Percentiles rank a stretch among this genome's conserved stretches.
Conservation (phyloP, 768 basidiomycete species). For the Russula dissimulans region DNA sequence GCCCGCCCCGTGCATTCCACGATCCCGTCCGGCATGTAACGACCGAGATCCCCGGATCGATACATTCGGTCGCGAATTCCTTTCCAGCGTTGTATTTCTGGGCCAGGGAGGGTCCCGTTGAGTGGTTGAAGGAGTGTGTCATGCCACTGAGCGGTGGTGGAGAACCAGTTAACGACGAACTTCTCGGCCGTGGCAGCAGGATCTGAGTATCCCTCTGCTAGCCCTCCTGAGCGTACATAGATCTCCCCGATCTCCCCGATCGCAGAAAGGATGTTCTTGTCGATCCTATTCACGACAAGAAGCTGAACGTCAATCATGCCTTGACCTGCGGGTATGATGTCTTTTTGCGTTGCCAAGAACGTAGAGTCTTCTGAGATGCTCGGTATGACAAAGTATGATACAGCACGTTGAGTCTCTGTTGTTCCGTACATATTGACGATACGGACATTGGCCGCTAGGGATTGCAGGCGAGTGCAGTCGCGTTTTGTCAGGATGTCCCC, state of each 20-base stretch:
- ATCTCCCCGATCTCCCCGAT: conserved; percentile 98
- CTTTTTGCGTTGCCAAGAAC: conserved; percentile 90
- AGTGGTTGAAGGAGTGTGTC: conserved; percentile 68
- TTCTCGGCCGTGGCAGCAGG: conserved; percentile 75
- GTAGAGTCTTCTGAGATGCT: conserved; percentile 75
- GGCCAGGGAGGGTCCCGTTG: conserved; percentile 41
- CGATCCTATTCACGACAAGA: conserved; percentile 85
- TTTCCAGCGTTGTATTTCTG: conserved; percentile 81
- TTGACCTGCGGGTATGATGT: conserved; percentile 94
- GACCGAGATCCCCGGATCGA: conserved; percentile 90
- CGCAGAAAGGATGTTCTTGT: conserved; percentile 78
- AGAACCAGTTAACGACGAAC: conserved; percentile 94
- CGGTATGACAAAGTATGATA: conserved; percentile 93
- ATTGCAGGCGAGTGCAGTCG: conserved; percentile 89
- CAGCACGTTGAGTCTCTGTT: conserved; percentile 97
- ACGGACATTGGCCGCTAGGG: conserved; percentile 81
- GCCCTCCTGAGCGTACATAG: conserved; percentile 91
- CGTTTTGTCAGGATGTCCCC: conserved; percentile 99
- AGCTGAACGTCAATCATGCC: conserved; percentile 99
- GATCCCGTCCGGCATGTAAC: conserved; percentile 83
- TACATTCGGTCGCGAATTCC: conserved; percentile 97
- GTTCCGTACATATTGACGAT: conserved; percentile 99
- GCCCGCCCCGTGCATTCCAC: conserved; percentile 97
- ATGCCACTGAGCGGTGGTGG: conserved; percentile 37
- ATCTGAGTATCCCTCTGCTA: conserved; percentile 93